phyloP scores from a whole-genome alignment of 73 alveolate genomes.

The Paramecium tetraurelia region DNA sequence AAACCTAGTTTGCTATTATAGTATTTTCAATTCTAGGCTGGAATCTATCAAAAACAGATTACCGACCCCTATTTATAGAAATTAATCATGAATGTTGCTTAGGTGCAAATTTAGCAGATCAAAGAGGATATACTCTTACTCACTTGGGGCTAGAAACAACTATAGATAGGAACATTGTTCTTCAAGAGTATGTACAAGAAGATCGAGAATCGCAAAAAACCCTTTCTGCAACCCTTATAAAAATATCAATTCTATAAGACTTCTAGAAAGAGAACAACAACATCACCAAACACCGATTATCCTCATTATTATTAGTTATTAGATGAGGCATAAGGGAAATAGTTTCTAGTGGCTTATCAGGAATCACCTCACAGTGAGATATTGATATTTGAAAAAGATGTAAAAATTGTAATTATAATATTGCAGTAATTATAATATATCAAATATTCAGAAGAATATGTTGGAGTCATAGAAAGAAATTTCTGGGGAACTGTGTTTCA shows the following conservation, averaged over 20 bases:
- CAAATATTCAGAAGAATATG: slow-evolving; percentile 43
- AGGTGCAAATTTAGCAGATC: background rate
- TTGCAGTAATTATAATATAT: slow-evolving; percentile 16
- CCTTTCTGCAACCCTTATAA: background rate
- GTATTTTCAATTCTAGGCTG: background rate
- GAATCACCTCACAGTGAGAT: slow-evolving; percentile 36
- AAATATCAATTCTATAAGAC: background rate
- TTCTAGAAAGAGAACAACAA: background rate
- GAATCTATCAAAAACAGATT: background rate
- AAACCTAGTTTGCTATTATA: background rate
- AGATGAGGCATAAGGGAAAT: slow-evolving; percentile 38
- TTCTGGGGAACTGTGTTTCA: slow-evolving; percentile 61
- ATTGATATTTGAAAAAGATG: slow-evolving; percentile 35
- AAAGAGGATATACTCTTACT: background rate
- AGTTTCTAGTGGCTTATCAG: background rate
- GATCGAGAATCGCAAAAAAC: background rate
- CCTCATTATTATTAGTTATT: slow-evolving; percentile 12
- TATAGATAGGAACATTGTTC: background rate
- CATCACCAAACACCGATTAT: background rate
- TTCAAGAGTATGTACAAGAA: background rate
- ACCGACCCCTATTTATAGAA: background rate
- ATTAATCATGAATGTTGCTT: background rate
- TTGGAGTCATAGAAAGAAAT: slow-evolving; percentile 55
- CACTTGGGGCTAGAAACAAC: background rate
- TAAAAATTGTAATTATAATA: background rate